Conservation (phyloP, 192 early-diverging fungal genomes). For the Linnemannia schmuckeri region DNA sequence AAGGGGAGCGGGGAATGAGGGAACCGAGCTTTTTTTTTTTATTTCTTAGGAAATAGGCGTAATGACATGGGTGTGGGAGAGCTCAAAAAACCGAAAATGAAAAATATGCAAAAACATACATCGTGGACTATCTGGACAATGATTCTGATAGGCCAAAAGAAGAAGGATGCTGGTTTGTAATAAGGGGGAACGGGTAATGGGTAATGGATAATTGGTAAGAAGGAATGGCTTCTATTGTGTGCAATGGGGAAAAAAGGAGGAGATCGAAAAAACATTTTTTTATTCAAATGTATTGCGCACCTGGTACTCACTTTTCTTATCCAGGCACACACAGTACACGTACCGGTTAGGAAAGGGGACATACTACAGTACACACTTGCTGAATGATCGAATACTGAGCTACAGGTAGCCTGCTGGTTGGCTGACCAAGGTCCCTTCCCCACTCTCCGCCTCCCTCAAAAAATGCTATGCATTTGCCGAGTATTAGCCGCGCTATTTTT, state of each 20-base stretch:
- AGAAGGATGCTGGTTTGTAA: not conserved
- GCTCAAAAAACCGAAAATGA: not conserved
- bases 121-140: not conserved
- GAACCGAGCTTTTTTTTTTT: not conserved
- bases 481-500: conserved; percentile 5
- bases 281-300: not conserved
- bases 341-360: not conserved
- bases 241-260: not conserved
- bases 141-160: not conserved
- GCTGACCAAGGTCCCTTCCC: too few relatives aligned
- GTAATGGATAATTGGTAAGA: not conserved
- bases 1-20: not conserved
- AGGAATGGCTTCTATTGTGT: not conserved
- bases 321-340: not conserved
- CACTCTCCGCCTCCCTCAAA: not conserved
- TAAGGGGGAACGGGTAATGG: not conserved
- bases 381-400: not conserved
- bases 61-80: not conserved
- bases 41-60: not conserved
- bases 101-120: not conserved
- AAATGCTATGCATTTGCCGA: conserved; percentile 5
- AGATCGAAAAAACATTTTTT: not conserved
- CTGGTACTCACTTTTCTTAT: not conserved
- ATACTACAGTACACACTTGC: not conserved
- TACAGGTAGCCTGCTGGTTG: too few relatives aligned